These are phyloP conservation scores for Hypomontagnella submonticulosa DNA, from an alignment of 495 filamentous ascomycete genomes.

Conservation along the genomic window DNA sequence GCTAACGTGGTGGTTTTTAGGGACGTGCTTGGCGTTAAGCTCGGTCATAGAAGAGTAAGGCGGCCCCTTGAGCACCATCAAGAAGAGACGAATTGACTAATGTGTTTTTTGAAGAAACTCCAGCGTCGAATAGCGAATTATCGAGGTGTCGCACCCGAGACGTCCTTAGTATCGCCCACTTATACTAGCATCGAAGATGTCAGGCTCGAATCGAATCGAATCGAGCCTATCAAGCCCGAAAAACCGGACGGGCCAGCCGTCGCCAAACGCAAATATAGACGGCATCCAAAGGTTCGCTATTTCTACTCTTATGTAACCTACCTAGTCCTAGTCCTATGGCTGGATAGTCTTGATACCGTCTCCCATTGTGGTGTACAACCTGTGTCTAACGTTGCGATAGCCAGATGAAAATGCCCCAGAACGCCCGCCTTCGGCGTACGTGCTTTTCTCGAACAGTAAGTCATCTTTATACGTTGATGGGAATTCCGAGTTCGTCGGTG, in stretches of 20 bases:
- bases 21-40: constrained; percentile 74
- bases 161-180: constrained; percentile 54
- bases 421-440: constrained; percentile 81
- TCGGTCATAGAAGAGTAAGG: constrained; percentile 80
- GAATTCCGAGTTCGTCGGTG: neutral
- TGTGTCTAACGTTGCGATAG: constrained; percentile 50
- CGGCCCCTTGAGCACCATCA: neutral
- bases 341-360: constrained; percentile 17
- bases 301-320: constrained; percentile 1
- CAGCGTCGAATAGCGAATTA: constrained; percentile 65
- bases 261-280: constrained; percentile 77
- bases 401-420: constrained; percentile 82
- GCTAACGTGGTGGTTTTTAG: constrained; percentile 53
- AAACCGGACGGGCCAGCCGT: constrained; percentile 46
- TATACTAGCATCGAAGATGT: constrained; percentile 54
- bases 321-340: neutral
- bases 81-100: constrained; percentile 32
- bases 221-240: constrained; percentile 49
- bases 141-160: constrained; percentile 65
- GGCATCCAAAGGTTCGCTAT: constrained; percentile 76
- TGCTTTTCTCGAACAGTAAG: constrained; percentile 85
- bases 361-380: neutral
- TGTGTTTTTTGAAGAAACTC: constrained; percentile 55
- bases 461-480: constrained; percentile 17
- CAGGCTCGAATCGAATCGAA: constrained; percentile 47